Evolutionary conservation across 768 basidiomycete species (phyloP).

Genomic region (Boletus tylopilopsis): DNA sequence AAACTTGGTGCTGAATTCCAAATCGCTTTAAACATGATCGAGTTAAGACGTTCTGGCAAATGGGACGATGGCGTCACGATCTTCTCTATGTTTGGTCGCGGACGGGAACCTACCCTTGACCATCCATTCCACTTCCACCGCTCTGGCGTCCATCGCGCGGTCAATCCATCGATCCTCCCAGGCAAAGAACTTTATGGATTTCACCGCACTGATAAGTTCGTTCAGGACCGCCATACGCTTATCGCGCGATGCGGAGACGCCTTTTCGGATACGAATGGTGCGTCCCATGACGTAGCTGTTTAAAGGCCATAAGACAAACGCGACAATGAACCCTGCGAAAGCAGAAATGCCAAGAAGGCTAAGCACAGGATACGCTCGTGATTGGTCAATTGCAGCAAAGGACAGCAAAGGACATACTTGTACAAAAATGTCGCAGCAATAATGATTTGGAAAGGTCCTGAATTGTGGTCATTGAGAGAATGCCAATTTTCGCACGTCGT

Average conservation of each 20-base stretch:
- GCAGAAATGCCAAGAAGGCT: slow-evolving; percentile 45
- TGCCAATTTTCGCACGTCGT: too few species aligned
- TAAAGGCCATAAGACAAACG: slow-evolving; percentile 38
- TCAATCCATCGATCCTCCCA: slow-evolving; percentile 44
- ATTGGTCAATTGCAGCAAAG: not conserved
- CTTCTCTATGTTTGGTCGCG: not conserved
- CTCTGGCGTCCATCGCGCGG: slow-evolving; percentile 46
- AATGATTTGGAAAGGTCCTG: slow-evolving; percentile 73
- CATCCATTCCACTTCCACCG: slow-evolving; percentile 73
- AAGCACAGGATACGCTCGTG: slow-evolving; percentile 47
- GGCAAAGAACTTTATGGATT: slow-evolving; percentile 44
- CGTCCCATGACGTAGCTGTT: slow-evolving; percentile 39
- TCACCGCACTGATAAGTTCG: slow-evolving; percentile 40
- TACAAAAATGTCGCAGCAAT: slow-evolving; percentile 75
- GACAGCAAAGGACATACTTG: slow-evolving; percentile 52
- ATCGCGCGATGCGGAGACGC: slow-evolving; percentile 34
- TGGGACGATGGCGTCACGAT: not conserved
- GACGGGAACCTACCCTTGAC: slow-evolving; percentile 47
- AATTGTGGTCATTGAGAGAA: not conserved
- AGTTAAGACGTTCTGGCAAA: slow-evolving; percentile 63
- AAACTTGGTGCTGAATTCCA: slow-evolving; percentile 78
- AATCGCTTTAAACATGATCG: slow-evolving; percentile 62
- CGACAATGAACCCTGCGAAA: slow-evolving; percentile 43
- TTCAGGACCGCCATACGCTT: slow-evolving; percentile 42
- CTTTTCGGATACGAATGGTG: slow-evolving; percentile 36